These are phyloP conservation scores for Cryptococcus sp. DNA, from an alignment of 1,284 basidiomycete species.

Conservation along the genomic window DNA sequence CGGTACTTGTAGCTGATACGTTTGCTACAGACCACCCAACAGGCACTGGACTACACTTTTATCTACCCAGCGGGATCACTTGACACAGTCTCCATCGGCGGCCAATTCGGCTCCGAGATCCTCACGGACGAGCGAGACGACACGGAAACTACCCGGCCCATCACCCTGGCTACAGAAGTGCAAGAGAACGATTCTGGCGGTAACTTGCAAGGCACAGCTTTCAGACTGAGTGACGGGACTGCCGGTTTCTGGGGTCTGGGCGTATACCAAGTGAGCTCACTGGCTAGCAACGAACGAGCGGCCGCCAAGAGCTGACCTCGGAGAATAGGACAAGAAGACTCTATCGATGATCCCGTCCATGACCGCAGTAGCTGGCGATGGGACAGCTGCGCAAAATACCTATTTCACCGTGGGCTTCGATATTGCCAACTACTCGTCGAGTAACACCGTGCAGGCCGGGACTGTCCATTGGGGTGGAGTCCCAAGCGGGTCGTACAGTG, in stretches of 20 bases:
- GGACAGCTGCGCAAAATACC: constrained; percentile 12
- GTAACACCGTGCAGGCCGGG: constrained; percentile 26
- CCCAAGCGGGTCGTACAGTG: constrained; percentile 29
- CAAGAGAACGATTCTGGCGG: constrained; percentile 13
- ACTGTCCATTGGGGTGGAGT: constrained; percentile 49
- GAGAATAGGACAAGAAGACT: constrained; percentile 17
- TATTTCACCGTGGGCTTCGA: constrained; percentile 43
- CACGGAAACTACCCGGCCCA: constrained; percentile 8
- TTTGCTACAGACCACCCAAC: constrained; percentile 8
- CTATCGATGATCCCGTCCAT: constrained; percentile 33
- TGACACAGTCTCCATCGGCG: constrained; percentile 26
- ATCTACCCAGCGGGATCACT: constrained; percentile 30
- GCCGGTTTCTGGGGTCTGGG: constrained; percentile 48
- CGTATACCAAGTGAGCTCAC: constrained; percentile 36
- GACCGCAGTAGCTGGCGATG: constrained; percentile 20
- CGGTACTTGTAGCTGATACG: no score
- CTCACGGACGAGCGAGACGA: constrained; percentile 34
- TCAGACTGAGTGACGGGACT: constrained; percentile 27
- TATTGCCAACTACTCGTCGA: constrained; percentile 18
- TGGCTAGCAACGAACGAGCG: not conserved
- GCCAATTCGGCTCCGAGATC: constrained; percentile 23
- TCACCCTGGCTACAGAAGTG: constrained; percentile 11
- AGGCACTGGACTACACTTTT: constrained; percentile 28
- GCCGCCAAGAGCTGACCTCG: not conserved
- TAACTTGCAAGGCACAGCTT: constrained; percentile 6